These are phyloP conservation scores for Prunus mira DNA, from an alignment of 306 rosid species.

Conservation along the genomic window DNA sequence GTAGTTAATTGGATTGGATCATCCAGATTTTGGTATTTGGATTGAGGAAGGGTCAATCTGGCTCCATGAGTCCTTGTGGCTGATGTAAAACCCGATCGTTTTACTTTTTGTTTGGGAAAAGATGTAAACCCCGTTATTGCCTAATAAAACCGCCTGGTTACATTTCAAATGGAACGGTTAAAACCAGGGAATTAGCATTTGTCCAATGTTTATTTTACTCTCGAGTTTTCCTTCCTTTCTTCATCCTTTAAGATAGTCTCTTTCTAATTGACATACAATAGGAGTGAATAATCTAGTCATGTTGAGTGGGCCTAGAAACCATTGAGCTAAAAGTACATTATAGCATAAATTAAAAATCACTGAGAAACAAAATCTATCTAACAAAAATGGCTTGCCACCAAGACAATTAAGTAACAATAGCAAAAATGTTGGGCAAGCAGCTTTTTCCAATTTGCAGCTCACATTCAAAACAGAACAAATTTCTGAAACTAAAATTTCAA, in stretches of 20 bases:
- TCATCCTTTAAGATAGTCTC: no score
- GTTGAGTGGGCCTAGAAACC: no score
- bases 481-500: slow-evolving; percentile 5
- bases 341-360: not conserved
- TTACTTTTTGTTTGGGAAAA: no score
- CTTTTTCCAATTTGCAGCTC: slow-evolving; percentile 11
- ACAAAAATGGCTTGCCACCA: not conserved
- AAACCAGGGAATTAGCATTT: not conserved
- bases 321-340: not conserved
- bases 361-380: no score
- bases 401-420: not conserved
- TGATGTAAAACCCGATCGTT: no score
- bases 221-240: no score
- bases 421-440: not conserved
- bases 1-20: not conserved
- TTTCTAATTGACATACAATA: no score
- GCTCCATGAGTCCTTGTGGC: not conserved
- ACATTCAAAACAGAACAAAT: slow-evolving; percentile 9
- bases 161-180: no score
- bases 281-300: no score
- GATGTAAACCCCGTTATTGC: not conserved
- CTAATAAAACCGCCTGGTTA: not conserved
- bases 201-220: not conserved
- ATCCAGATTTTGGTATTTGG: not conserved
- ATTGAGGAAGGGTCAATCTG: not conserved